Conservation (phyloP, 768 basidiomycete genomes). For the Boletus rufocinnamomeus region DNA sequence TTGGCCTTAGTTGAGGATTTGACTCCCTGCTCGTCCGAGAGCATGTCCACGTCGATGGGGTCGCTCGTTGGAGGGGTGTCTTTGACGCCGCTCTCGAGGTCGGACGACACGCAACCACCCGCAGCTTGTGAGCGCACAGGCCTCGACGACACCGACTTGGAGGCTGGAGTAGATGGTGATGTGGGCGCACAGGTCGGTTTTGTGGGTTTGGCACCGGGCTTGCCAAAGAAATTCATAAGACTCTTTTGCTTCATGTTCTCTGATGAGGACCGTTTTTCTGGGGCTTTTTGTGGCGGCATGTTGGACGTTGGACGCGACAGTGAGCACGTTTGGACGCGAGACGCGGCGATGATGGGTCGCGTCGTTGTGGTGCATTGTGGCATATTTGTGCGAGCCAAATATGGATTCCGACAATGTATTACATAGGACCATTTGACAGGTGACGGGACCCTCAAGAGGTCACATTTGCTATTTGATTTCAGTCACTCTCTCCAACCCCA, state of each 20-base stretch:
- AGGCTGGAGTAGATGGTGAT: constrained; percentile 31
- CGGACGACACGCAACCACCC: constrained; percentile 46
- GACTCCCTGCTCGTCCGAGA: constrained; percentile 47
- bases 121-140: constrained; percentile 43
- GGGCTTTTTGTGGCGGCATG: constrained; percentile 20
- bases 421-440: background rate
- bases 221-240: constrained; percentile 67
- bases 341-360: background rate
- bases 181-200: constrained; percentile 34
- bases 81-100: constrained; percentile 45
- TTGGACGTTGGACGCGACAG: constrained; percentile 12
- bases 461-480: background rate
- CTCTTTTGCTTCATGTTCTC: constrained; percentile 71
- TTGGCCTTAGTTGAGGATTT: constrained; percentile 37
- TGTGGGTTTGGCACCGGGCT: constrained; percentile 22
- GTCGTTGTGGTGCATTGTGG: constrained; percentile 12
- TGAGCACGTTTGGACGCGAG: background rate
- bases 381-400: constrained; percentile 18
- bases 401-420: background rate
- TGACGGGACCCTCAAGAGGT: background rate
- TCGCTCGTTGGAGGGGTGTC: constrained; percentile 80
- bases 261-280: constrained; percentile 40
- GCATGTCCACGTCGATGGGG: constrained; percentile 74
- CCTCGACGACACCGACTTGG: constrained; percentile 34
- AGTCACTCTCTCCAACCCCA: background rate